These are phyloP conservation scores for Alternaria rosae DNA, from an alignment of 2,329 filamentous ascomycete species.

Conservation along the genomic window DNA sequence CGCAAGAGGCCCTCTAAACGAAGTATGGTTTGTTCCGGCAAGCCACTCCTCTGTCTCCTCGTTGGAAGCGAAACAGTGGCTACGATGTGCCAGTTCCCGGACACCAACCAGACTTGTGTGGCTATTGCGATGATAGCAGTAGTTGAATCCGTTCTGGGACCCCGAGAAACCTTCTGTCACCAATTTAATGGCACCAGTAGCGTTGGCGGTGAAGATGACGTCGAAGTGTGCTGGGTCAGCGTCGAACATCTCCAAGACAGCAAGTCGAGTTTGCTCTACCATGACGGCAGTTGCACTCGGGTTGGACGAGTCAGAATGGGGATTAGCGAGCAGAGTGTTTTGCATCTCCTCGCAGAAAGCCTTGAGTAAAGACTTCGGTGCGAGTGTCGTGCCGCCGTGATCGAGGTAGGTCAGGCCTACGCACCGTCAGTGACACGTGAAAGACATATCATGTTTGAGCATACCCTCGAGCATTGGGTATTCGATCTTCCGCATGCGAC, in stretches of 20 bases:
- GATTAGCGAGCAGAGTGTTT: constrained; percentile 70
- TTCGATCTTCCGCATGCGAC: constrained; percentile 24
- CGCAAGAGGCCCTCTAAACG: constrained; percentile 17
- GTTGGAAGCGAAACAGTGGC: constrained; percentile 70
- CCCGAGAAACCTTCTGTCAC: constrained; percentile 78
- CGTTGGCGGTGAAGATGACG: constrained; percentile 90
- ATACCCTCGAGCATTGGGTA: constrained; percentile 39
- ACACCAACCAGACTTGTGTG: constrained; percentile 89
- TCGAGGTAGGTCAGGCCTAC: constrained; percentile 52
- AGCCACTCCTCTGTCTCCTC: constrained; percentile 72
- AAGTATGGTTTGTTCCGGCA: background rate
- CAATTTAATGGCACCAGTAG: constrained; percentile 87
- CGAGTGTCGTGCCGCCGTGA: constrained; percentile 59
- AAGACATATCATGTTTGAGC: background rate
- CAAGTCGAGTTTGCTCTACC: constrained; percentile 56
- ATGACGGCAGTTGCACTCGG: constrained; percentile 65
- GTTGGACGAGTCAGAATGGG: constrained; percentile 69
- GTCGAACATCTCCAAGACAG: constrained; percentile 73
- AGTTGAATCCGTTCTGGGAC: constrained; percentile 71
- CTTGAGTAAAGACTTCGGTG: constrained; percentile 63
- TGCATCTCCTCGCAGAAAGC: constrained; percentile 64
- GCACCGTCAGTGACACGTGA: background rate
- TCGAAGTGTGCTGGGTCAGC: constrained; percentile 84
- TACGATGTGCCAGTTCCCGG: constrained; percentile 69
- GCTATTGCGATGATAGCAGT: constrained; percentile 80